Conservation (phyloP, 2,329 filamentous ascomycete species). For the Penicillium sp. region DNA sequence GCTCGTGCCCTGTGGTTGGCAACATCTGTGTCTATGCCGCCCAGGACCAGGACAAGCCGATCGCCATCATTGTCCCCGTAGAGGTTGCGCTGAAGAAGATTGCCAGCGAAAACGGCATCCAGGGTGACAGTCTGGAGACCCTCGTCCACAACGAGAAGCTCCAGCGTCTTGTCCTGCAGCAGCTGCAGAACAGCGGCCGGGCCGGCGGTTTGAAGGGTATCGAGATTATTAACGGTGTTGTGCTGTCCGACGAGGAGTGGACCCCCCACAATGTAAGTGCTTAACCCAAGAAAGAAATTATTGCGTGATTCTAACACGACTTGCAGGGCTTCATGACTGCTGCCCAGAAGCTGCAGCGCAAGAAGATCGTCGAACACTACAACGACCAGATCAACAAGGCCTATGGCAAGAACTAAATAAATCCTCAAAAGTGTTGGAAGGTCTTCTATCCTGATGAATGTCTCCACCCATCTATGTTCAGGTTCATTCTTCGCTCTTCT, state of each 20-base stretch:
- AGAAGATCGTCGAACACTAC: slow-evolving; percentile 64
- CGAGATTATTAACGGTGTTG: slow-evolving; percentile 46
- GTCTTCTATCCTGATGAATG: not conserved
- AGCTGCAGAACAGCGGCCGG: slow-evolving; percentile 40
- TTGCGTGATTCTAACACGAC: slow-evolving; percentile 24
- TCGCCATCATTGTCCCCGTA: slow-evolving; percentile 73
- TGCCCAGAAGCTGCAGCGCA: slow-evolving; percentile 72
- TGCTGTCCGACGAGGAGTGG: slow-evolving; percentile 49
- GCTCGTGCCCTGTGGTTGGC: slow-evolving; percentile 72
- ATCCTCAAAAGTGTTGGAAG: not conserved
- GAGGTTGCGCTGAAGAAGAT: slow-evolving; percentile 59
- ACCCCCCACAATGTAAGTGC: slow-evolving; percentile 43
- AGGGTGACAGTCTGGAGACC: slow-evolving; percentile 64
- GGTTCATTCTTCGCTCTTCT: slow-evolving; percentile 4
- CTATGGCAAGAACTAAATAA: slow-evolving; percentile 50
- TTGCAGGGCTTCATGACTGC: slow-evolving; percentile 64
- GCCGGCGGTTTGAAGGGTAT: slow-evolving; percentile 40
- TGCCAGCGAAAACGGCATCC: slow-evolving; percentile 59
- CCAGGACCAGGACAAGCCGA: slow-evolving; percentile 69
- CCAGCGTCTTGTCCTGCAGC: slow-evolving; percentile 41
- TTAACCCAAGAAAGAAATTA: not conserved
- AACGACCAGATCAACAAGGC: slow-evolving; percentile 62
- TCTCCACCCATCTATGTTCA: not conserved
- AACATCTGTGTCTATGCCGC: slow-evolving; percentile 90
- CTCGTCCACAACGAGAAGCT: slow-evolving; percentile 58